These are phyloP conservation scores for Lasiodiplodia sp. DNA, from an alignment of 2,329 filamentous ascomycete species.

Conservation along the genomic window DNA sequence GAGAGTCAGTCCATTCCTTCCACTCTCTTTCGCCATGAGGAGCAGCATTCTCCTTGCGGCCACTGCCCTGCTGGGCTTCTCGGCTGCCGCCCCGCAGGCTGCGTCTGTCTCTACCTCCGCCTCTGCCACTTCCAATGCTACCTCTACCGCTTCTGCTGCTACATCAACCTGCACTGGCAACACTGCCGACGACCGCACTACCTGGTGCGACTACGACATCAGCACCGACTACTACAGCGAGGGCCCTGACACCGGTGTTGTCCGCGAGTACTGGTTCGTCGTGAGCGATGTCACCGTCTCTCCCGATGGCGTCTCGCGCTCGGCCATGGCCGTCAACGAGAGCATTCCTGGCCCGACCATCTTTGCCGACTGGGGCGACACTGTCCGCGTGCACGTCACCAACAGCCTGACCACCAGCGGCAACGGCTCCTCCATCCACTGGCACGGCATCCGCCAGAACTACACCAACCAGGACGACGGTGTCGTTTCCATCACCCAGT, in stretches of 20 bases:
- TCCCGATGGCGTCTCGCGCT: conserved; percentile 63
- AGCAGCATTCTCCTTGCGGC: conserved; percentile 11
- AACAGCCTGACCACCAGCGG: conserved; percentile 54
- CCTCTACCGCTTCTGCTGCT: conserved; percentile 3
- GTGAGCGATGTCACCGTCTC: conserved; percentile 59
- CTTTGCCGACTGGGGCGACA: conserved; percentile 53
- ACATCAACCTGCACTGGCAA: conserved; percentile 26
- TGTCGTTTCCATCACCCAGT: conserved; percentile 56
- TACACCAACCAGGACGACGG: conserved; percentile 65
- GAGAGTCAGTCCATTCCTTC: not conserved
- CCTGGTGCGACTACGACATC: conserved; percentile 59
- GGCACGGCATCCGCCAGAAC: conserved; percentile 66
- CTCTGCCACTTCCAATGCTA: not conserved
- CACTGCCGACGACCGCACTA: conserved; percentile 15
- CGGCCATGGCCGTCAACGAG: conserved; percentile 19
- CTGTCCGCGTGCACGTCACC: conserved; percentile 54
- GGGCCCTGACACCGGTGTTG: conserved; percentile 62
- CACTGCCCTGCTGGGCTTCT: conserved; percentile 13
- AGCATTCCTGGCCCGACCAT: conserved; percentile 29
- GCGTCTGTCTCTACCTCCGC: not conserved
- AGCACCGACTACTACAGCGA: conserved; percentile 61
- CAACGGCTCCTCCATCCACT: conserved; percentile 70
- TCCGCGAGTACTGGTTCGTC: conserved; percentile 62
- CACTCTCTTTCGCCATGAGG: conserved; percentile 9
- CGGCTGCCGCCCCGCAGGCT: not conserved